Evolutionary conservation across 2,329 filamentous ascomycete species (phyloP), one percentile per base, ranked within the genome.

Genomic region (Hymenoscyphus scutula): DNA sequence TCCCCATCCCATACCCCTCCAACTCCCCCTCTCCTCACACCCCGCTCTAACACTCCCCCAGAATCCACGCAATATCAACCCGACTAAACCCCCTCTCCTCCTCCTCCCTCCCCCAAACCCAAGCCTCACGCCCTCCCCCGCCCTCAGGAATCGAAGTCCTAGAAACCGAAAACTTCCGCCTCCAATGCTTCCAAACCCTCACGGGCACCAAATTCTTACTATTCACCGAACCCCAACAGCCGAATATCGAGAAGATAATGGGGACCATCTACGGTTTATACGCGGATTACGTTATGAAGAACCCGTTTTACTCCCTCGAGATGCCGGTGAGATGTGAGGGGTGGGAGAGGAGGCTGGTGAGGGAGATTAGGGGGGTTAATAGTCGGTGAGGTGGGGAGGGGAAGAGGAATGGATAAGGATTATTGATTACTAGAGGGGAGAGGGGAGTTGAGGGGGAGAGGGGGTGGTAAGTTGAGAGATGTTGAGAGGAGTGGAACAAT

Each of bases 221-320:
- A 60, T 97, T 99, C 75, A 97, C 95, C 61, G 95, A 98, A 77
- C 87, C 85, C 3, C 64, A 70, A 30, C 73, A 74, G 56, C 88
- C 88, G 79, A 96, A 96, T 73, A 88, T 96, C 45, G 95, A 98
- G 71, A 82, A 86, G 13, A 89, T 94, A 53, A 88, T 97, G 70
- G 84, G 87, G 74, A 89, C 87, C 76, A 89, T 97, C 71, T 98
- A 99, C 76, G 95, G 98, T 76, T 79, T 98, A 59, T 99, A 98
- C 79, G 85, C 91, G 58, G 95, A 99, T 77, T 98, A 91, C 75
- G 95, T 99, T 70, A 98, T 97, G 92, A 99, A 98, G 82, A 99
- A 99, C 76, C 95, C 95, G 0, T 99, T 99, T 74, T 98, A 98
- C 78, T 93, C 95, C 73, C 82, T 97, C 62, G 95, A 99, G 79